A percentile compares a stretch with the other conserved stretches of the same genome.
phyloP scores from a whole-genome alignment of 1,139 yeast genomes.

The Nadsonia starkeyi-henricii region DNA sequence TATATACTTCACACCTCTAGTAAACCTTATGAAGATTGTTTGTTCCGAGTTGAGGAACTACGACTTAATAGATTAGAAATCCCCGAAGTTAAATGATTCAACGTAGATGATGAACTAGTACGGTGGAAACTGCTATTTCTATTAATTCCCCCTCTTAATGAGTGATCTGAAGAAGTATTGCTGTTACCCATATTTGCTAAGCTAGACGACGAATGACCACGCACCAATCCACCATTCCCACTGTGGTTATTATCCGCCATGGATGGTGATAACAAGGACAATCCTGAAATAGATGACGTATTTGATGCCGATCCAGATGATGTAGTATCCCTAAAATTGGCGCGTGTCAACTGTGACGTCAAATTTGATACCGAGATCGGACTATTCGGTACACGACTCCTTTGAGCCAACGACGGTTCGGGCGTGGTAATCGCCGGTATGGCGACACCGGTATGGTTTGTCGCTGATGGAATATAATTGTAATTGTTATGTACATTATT shows the following conservation, averaged over 20 bases:
- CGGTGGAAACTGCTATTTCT: not conserved
- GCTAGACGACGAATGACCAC: too few species aligned
- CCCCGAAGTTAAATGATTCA: not conserved
- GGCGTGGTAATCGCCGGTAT: slow-evolving; percentile 4
- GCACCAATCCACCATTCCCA: too few species aligned
- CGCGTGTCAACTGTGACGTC: not conserved
- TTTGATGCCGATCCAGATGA: not conserved
- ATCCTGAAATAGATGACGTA: not conserved
- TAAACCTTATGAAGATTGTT: too few species aligned
- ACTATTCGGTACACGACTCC: too few species aligned
- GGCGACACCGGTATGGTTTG: not conserved
- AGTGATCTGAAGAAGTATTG: not conserved
- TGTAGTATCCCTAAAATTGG: not conserved
- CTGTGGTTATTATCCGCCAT: too few species aligned
- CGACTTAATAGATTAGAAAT: not conserved
- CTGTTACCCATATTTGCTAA: too few species aligned
- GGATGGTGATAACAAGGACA: too few species aligned
- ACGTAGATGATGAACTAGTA: not conserved
- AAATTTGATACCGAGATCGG: not conserved
- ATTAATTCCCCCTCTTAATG: not conserved
- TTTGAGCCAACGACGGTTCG: slow-evolving; percentile 4
- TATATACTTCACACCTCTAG: too few species aligned
- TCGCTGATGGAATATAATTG: too few species aligned
- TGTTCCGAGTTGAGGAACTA: not conserved
- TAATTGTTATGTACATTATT: not conserved